A percentile compares a stretch with the other conserved stretches of the same genome.
Conservation (phyloP, 2,329 filamentous ascomycete genomes). For the Fusarium hostae region DNA sequence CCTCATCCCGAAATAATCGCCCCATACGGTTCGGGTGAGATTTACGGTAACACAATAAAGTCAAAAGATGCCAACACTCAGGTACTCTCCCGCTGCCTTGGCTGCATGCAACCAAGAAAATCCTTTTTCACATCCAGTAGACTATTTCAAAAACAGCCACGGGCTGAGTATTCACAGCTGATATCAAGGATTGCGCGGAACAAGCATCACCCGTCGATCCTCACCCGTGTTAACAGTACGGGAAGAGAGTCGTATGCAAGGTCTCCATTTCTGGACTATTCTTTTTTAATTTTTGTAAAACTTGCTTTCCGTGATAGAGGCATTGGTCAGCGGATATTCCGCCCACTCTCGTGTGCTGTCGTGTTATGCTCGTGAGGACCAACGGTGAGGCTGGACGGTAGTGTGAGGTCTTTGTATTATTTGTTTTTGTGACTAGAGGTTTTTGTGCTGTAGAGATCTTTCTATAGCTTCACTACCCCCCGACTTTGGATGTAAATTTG, state of each 20-base stretch:
- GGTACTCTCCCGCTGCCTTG: conserved; percentile 10
- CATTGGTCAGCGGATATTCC: background rate
- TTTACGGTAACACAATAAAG: background rate
- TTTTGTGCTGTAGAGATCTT: conserved; percentile 8
- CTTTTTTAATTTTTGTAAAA: background rate
- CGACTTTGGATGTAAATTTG: background rate
- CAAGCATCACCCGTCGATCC: background rate
- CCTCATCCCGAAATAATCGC: background rate
- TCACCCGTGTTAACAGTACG: background rate
- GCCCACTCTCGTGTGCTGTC: conserved; percentile 40
- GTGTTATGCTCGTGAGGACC: conserved; percentile 27
- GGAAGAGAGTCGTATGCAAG: background rate
- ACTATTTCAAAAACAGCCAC: conserved; percentile 20
- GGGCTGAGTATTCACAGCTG: background rate
- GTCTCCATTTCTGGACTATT: background rate
- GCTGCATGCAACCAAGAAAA: conserved; percentile 11
- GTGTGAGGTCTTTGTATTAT: conserved; percentile 23
- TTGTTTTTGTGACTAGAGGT: background rate
- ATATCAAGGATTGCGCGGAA: background rate
- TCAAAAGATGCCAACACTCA: background rate
- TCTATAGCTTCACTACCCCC: conserved; percentile 44
- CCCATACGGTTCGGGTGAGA: background rate
- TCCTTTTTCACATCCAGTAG: background rate
- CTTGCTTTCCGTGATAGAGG: background rate
- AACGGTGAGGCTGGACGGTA: conserved; percentile 29